phyloP scores from a whole-genome alignment of 225 moss, liverwort and hornwort species.

The Sphagnum tenellum region DNA sequence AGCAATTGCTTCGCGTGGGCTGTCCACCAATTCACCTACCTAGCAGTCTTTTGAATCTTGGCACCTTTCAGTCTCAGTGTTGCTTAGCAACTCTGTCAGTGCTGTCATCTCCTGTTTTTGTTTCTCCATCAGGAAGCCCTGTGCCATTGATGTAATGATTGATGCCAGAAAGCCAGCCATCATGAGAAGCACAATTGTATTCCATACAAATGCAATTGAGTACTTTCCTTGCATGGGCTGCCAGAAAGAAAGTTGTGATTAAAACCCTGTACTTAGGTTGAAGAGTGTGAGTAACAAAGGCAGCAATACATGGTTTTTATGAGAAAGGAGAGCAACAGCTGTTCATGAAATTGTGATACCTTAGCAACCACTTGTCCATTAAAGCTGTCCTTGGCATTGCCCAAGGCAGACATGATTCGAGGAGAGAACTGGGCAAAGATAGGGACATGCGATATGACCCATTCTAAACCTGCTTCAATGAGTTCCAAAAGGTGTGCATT shows the following conservation, averaged over 20 bases:
- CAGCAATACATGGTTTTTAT: too few species aligned
- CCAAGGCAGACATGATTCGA: conserved; percentile 50
- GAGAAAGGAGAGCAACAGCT: too few species aligned
- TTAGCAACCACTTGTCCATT: conserved; percentile 21
- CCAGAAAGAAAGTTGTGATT: too few species aligned
- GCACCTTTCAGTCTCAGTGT: conserved; percentile 3
- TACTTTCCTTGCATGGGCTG: conserved; percentile 19
- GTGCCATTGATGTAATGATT: conserved; percentile 73
- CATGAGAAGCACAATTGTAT: conserved; percentile 70
- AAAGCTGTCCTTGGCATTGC: conserved; percentile 57
- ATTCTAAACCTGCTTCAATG: conserved; percentile 44
- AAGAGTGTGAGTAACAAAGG: too few species aligned
- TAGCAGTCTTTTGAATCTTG: conserved; percentile 8
- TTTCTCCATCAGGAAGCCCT: conserved; percentile 62
- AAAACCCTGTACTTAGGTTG: too few species aligned
- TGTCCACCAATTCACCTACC: background rate
- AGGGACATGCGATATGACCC: conserved; percentile 65
- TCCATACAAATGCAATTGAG: conserved; percentile 55
- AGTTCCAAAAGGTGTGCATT: conserved; percentile 77
- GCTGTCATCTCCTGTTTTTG: conserved; percentile 53
- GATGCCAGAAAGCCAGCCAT: conserved; percentile 80
- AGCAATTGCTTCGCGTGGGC: too few species aligned
- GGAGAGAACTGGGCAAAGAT: conserved; percentile 59
- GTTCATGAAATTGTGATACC: background rate
- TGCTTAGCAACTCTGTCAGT: conserved; percentile 17